Percentiles rank a stretch among this genome's conserved stretches.
Evolutionary conservation across 2,329 filamentous ascomycete species (phyloP).

Genomic region (Biscogniauxia marginata): DNA sequence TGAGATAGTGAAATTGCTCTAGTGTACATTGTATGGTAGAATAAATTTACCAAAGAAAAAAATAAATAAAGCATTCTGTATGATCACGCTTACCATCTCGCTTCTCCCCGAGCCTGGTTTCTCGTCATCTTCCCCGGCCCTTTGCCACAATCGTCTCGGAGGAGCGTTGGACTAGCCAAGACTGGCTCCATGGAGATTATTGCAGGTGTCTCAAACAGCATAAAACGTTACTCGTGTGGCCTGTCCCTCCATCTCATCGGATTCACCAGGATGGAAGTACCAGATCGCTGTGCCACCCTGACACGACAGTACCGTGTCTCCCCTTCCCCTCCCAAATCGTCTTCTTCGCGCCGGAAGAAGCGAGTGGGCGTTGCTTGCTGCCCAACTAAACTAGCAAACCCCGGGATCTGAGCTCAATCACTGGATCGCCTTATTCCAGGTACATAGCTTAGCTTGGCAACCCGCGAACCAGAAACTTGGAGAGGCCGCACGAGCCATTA

Average conservation of each 20-base stretch:
- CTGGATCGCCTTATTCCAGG: not conserved
- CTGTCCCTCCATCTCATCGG: constrained; percentile 21
- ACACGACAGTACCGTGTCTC: constrained; percentile 17
- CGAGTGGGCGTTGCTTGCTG: constrained; percentile 13
- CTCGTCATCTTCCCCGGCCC: not conserved
- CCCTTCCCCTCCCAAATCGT: not conserved
- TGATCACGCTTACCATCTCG: not conserved
- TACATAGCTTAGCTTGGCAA: not conserved
- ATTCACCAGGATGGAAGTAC: constrained; percentile 11
- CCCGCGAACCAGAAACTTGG: not conserved
- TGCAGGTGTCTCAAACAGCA: constrained; percentile 7
- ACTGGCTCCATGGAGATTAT: constrained; percentile 9
- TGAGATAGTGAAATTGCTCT: not conserved
- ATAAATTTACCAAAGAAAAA: not conserved
- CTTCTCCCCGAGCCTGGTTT: not conserved
- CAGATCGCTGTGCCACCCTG: constrained; percentile 21
- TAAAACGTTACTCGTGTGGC: constrained; percentile 15
- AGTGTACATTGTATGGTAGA: not conserved
- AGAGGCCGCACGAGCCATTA: not conserved
- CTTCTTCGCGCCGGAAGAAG: constrained; percentile 21
- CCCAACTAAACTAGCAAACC: not conserved
- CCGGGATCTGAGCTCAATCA: not conserved
- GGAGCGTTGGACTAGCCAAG: constrained; percentile 11
- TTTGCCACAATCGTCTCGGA: constrained; percentile 19
- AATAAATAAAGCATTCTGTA: not conserved